A percentile compares a stretch with the other conserved stretches of the same genome.
Evolutionary conservation across 192 early-diverging fungal genomes (phyloP).

Genomic region (Paraglomus brasilianum): DNA sequence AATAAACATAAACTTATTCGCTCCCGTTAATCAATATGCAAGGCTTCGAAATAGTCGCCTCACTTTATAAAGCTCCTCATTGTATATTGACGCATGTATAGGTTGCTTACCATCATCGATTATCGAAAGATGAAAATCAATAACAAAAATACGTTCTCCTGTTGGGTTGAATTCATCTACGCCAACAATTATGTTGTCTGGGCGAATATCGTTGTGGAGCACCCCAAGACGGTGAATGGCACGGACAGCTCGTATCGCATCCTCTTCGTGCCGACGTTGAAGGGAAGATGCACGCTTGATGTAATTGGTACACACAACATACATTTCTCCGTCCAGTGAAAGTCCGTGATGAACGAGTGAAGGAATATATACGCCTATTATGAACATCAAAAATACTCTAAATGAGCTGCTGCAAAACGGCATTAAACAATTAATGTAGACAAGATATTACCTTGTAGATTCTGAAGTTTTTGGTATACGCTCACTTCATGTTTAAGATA

Average conservation of each 20-base stretch:
- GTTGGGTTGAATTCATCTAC: background rate
- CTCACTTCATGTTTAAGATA: constrained; percentile 33
- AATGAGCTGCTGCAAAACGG: too few species aligned
- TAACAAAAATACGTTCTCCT: constrained; percentile 7
- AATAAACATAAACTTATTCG: too few species aligned
- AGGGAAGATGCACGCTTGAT: background rate
- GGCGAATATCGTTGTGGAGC: constrained; percentile 33
- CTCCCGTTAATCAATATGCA: too few species aligned
- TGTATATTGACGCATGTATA: too few species aligned
- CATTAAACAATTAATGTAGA: too few species aligned
- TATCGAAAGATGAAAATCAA: background rate
- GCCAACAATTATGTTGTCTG: constrained; percentile 29
- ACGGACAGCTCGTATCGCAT: background rate
- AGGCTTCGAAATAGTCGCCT: too few species aligned
- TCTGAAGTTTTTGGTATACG: constrained; percentile 22
- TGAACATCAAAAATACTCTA: too few species aligned
- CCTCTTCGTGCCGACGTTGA: background rate
- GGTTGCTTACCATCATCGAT: background rate
- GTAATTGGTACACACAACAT: constrained; percentile 2
- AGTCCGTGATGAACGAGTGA: background rate
- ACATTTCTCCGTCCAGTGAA: background rate
- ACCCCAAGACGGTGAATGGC: constrained; percentile 33
- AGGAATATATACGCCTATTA: background rate
- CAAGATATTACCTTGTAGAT: constrained; percentile 21
- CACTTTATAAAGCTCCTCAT: too few species aligned